Evolutionary conservation across 2,329 filamentous ascomycete species (phyloP).

Genomic region (Teratosphaeria destructans): DNA sequence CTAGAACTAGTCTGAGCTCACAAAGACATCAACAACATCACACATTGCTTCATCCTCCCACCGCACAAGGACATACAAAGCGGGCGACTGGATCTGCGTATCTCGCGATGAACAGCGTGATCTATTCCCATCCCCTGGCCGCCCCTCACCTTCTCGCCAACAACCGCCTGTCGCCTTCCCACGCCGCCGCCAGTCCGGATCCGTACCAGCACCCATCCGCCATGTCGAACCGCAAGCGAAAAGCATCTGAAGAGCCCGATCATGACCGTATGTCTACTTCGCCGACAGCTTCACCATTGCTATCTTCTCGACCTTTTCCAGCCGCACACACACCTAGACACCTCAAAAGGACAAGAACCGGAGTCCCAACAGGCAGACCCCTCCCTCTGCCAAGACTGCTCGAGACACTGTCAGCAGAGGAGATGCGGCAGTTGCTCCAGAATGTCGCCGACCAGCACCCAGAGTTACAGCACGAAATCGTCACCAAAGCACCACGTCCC

Average conservation of each 20-base stretch:
- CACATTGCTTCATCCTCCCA: neutral
- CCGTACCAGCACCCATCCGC: constrained; percentile 6
- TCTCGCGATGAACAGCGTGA: constrained; percentile 49
- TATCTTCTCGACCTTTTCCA: constrained; percentile 54
- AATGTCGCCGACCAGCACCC: constrained; percentile 85
- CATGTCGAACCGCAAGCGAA: constrained; percentile 62
- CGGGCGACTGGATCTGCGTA: neutral
- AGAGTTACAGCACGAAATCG: constrained; percentile 73
- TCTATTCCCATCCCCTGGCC: constrained; percentile 46
- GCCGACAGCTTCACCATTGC: constrained; percentile 69
- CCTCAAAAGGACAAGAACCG: constrained; percentile 56
- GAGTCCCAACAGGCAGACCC: constrained; percentile 53
- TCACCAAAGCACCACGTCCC: constrained; percentile 74
- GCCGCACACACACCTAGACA: constrained; percentile 47
- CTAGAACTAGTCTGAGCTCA: neutral
- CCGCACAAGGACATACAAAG: neutral
- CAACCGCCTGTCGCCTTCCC: constrained; percentile 49
- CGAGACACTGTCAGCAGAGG: constrained; percentile 79
- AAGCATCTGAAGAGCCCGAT: constrained; percentile 63
- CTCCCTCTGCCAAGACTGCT: constrained; percentile 67
- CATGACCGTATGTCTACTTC: constrained; percentile 82
- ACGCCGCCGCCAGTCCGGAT: constrained; percentile 30
- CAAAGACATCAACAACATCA: neutral
- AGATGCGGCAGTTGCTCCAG: constrained; percentile 77
- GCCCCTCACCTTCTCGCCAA: constrained; percentile 51